Base-by-base conservation (phyloP, 2,329 filamentous ascomycete species). In the Coniochaeta sp. region DNA sequence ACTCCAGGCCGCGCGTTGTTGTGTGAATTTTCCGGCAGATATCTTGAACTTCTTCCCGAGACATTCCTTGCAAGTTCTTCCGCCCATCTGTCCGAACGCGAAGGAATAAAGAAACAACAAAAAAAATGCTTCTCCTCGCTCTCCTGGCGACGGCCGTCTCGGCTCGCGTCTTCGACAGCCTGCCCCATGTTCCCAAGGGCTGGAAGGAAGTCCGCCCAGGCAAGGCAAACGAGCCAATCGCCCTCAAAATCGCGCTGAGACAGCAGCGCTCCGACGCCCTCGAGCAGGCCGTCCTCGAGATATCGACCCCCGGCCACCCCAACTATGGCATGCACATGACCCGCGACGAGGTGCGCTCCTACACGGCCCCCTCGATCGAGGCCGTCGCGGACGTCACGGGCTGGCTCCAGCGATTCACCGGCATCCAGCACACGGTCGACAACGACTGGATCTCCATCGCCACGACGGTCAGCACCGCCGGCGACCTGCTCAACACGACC, bases 401-500 rank as follows among this genome's bases (percentile, higher is more conserved):
- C 7, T 87, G 84, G 83, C 70, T 87, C 13, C 59, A 67, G 27
- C 60, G 69, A 20, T 72, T 77, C n/a, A n/a, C n/a, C 51, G 26
- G 24, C 31, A 68, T 87, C 47, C 18, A 52, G 27, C 58, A 71
- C 3, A 65, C 69, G 3, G 71, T 83, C 14, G 67, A 78, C 47
- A 68, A 79, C 53, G 76, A 85, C 62, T 86, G 82, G 82, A 71
- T 87, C 59, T 79, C 75, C 55, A 81, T 87, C 60, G 67, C 69
- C 47, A 73, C 75, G 3, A 73, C 73, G 2, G 73, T 80, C 4
- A 63, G 65, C 33, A 70, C 73, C 40, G 82, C 82, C 4, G 76
- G 83, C 53, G 62, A 65, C 12, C 71, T 87, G 61, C 67, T 86
- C 56, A 70, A 75, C 54, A 79, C 83, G 4, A 68, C 70, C 7